Evolutionary conservation across 2,329 filamentous ascomycete genomes (phyloP).

Genomic region (Periconia sp.): DNA sequence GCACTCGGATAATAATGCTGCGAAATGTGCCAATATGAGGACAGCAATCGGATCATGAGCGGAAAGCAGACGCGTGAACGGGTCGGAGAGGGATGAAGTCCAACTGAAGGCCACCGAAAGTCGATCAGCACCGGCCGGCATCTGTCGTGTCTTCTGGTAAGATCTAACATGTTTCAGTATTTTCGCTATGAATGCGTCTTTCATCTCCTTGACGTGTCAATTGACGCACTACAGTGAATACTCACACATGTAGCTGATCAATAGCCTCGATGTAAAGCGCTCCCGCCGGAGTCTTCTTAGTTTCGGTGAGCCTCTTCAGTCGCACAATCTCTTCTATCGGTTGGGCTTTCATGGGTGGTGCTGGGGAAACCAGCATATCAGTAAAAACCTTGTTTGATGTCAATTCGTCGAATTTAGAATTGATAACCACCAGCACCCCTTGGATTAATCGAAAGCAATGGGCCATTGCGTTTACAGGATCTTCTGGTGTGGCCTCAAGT

Average conservation of each 20-base stretch:
- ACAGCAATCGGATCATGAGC: constrained; percentile 30
- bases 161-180: background rate
- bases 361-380: constrained; percentile 13
- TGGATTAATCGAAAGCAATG: constrained; percentile 33
- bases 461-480: constrained; percentile 27
- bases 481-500: constrained; percentile 23
- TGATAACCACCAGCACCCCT: constrained; percentile 28
- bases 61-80: constrained; percentile 27
- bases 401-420: constrained; percentile 23
- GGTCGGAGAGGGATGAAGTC: constrained; percentile 22
- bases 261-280: constrained; percentile 25
- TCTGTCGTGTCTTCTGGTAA: constrained; percentile 19
- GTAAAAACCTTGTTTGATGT: constrained; percentile 19
- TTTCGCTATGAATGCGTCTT: background rate
- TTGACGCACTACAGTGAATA: background rate
- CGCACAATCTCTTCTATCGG: constrained; percentile 21
- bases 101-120: constrained; percentile 27
- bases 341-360: constrained; percentile 18
- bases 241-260: constrained; percentile 21
- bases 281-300: constrained; percentile 14
- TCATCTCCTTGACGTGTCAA: background rate
- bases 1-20: constrained; percentile 23
- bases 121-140: constrained; percentile 22
- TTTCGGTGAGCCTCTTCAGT: constrained; percentile 27
- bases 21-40: constrained; percentile 31